These are phyloP conservation scores for Alternaria gansuensis DNA, from an alignment of 2,329 filamentous ascomycete genomes.

Conservation along the genomic window DNA sequence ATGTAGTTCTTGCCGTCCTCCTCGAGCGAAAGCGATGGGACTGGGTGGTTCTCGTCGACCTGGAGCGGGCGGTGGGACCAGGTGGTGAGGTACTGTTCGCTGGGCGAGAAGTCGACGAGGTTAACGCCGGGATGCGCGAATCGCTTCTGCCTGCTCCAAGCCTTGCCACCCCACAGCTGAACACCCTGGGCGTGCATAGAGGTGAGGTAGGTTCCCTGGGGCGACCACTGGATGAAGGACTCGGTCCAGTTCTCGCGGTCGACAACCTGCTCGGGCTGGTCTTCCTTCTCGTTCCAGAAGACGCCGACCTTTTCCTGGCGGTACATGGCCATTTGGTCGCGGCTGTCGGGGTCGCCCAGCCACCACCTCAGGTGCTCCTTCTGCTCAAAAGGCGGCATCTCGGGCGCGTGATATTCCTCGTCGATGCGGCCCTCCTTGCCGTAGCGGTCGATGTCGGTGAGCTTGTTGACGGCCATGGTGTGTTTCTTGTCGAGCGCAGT, in stretches of 20 bases:
- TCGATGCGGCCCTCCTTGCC: slow-evolving; percentile 92
- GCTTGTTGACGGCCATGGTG: slow-evolving; percentile 94
- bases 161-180: slow-evolving; percentile 92
- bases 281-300: slow-evolving; percentile 98
- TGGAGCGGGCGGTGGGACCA: slow-evolving; percentile 96
- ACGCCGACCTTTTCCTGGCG: slow-evolving; percentile 90
- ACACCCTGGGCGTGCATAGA: slow-evolving; percentile 97
- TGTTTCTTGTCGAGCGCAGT: slow-evolving; percentile 96
- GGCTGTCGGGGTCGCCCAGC: slow-evolving; percentile 85
- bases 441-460: slow-evolving; percentile 96
- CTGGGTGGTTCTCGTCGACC: slow-evolving; percentile 86
- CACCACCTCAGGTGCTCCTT: slow-evolving; percentile 96
- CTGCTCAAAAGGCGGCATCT: slow-evolving; percentile 84
- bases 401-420: slow-evolving; percentile 84
- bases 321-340: slow-evolving; percentile 97
- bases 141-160: slow-evolving; percentile 88
- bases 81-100: slow-evolving; percentile 91
- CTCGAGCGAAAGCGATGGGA: slow-evolving; percentile 76
- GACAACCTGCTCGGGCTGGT: slow-evolving; percentile 84
- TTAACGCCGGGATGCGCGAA: slow-evolving; percentile 97
- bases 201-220: slow-evolving; percentile 89
- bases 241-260: slow-evolving; percentile 98
- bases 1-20: slow-evolving; percentile 99
- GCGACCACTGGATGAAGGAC: slow-evolving; percentile 97
- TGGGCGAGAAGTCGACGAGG: slow-evolving; percentile 92